These are phyloP conservation scores for Pichia thaimueangensis DNA, from an alignment of 805 yeast genomes.

Conservation along the genomic window DNA sequence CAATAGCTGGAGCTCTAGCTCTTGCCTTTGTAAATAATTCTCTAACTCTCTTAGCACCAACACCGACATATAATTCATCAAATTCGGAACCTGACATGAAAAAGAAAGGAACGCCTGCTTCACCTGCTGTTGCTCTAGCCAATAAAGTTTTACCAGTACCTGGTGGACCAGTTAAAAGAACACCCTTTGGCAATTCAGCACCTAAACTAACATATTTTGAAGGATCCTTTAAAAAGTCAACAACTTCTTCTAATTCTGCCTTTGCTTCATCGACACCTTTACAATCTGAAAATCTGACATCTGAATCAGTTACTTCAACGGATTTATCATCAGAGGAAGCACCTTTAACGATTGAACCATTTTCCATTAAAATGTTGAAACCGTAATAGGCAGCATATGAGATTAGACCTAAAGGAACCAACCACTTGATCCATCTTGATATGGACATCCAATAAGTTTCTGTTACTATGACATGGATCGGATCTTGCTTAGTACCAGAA, in stretches of 20 bases:
- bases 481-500: constrained; percentile 66
- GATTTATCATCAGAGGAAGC: constrained; percentile 69
- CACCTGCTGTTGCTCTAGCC: constrained; percentile 98
- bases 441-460: constrained; percentile 75
- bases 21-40: constrained; percentile 91
- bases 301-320: constrained; percentile 77
- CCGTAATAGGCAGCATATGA: constrained; percentile 78
- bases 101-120: constrained; percentile 97
- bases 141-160: constrained; percentile 97
- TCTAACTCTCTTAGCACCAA: constrained; percentile 96
- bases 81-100: constrained; percentile 98
- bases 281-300: constrained; percentile 86
- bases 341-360: constrained; percentile 72
- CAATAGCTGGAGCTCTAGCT: constrained; percentile 92
- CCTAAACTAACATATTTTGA: constrained; percentile 94
- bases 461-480: constrained; percentile 88
- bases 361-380: constrained; percentile 73
- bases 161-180: constrained; percentile 94
- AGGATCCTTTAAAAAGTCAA: constrained; percentile 95
- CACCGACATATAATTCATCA: constrained; percentile 97
- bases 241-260: constrained; percentile 94
- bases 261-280: constrained; percentile 98
- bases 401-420: constrained; percentile 71
- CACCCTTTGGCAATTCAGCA: constrained; percentile 97
- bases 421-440: constrained; percentile 85